These are phyloP conservation scores for Xeromyces bisporus DNA, from an alignment of 495 filamentous ascomycete genomes.

Conservation along the genomic window DNA sequence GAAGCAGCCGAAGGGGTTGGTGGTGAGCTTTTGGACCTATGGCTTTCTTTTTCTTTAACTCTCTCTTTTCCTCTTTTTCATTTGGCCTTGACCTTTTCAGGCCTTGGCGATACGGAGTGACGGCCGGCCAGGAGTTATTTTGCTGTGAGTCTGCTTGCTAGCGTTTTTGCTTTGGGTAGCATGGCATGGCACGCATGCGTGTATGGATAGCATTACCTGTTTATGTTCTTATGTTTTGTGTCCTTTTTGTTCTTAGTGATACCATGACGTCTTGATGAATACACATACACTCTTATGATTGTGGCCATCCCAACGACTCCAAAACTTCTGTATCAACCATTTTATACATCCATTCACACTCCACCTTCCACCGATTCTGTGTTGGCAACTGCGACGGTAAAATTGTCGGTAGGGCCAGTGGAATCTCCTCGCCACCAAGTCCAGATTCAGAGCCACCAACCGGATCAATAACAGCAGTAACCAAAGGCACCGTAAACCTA, in stretches of 20 bases:
- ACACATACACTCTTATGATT: no score
- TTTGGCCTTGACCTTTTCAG: slow-evolving; percentile 8
- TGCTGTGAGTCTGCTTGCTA: not conserved
- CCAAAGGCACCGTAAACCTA: slow-evolving; percentile 25
- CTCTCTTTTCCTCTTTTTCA: slow-evolving; percentile 6
- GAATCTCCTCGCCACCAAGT: slow-evolving; percentile 4
- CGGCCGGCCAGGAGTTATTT: not conserved
- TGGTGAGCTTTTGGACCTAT: not conserved
- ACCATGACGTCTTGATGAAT: slow-evolving; percentile 9
- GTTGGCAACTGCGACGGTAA: no score
- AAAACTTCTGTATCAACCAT: slow-evolving; percentile 21
- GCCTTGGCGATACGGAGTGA: not conserved
- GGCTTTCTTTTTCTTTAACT: slow-evolving; percentile 4
- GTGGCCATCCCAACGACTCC: slow-evolving; percentile 20
- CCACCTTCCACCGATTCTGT: no score
- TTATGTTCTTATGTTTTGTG: slow-evolving; percentile 3
- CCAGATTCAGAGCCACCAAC: not conserved
- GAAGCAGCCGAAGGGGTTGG: not conserved
- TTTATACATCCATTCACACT: slow-evolving; percentile 31
- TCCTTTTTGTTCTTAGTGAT: slow-evolving; percentile 9
- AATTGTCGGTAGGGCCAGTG: slow-evolving; percentile 20
- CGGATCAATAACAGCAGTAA: slow-evolving; percentile 6
- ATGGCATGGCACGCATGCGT: not conserved
- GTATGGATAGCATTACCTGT: slow-evolving; percentile 1
- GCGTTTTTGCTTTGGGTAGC: not conserved